phyloP scores from a whole-genome alignment of 305 asterid species.

The Fraxinus floribunda region DNA sequence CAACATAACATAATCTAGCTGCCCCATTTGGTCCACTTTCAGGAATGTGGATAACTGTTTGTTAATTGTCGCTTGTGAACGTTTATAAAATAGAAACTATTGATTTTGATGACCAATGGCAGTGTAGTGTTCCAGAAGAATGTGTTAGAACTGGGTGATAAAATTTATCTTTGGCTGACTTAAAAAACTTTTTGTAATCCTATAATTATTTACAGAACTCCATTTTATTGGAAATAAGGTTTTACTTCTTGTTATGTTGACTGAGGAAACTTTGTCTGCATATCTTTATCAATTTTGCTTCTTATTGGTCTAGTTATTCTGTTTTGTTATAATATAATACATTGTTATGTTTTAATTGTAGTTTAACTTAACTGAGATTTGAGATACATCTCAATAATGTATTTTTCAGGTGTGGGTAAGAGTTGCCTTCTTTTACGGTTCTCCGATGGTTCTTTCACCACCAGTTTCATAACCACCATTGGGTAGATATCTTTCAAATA shows the following conservation, averaged over 20 bases:
- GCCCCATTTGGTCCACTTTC: neutral
- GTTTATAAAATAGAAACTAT: neutral
- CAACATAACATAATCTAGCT: neutral
- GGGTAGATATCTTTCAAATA: slow-evolving; percentile 30
- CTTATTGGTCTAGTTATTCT: neutral
- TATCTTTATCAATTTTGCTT: neutral
- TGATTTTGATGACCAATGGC: neutral
- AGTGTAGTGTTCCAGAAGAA: neutral
- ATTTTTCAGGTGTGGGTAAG: slow-evolving; percentile 51
- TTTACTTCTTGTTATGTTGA: neutral
- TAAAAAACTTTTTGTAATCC: neutral
- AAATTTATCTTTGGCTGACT: neutral
- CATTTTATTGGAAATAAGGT: neutral
- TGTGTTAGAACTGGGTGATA: neutral
- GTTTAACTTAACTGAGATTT: neutral
- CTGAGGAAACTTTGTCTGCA: neutral
- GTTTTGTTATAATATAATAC: neutral
- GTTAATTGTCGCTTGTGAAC: neutral
- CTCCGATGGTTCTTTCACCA: slow-evolving; percentile 61
- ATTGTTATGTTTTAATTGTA: neutral
- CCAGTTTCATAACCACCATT: slow-evolving; percentile 55
- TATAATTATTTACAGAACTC: neutral
- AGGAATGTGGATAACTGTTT: neutral
- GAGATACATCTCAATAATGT: neutral
- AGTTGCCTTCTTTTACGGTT: slow-evolving; percentile 59